Percentiles rank a stretch among this genome's conserved stretches.
phyloP scores from a whole-genome alignment of 1,139 yeast genomes.

The Debaryomycetaceae sp. region DNA sequence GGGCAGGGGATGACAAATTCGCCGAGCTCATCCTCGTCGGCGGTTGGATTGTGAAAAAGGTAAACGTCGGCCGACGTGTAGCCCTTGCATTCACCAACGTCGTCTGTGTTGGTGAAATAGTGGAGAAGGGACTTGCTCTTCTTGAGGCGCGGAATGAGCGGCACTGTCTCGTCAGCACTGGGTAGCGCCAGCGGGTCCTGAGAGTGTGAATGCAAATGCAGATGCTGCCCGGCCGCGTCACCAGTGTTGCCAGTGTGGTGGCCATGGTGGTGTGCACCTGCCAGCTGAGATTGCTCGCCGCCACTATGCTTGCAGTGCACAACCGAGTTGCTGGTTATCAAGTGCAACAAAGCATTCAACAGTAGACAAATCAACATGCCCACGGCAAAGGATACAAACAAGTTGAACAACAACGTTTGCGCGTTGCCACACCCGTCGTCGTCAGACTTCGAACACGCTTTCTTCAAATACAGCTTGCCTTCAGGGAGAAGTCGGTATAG shows the following conservation, averaged over 20 bases:
- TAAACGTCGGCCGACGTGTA: constrained; percentile 44
- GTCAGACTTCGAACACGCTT: constrained; percentile 9
- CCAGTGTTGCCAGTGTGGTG: background rate
- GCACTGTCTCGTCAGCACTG: constrained; percentile 11
- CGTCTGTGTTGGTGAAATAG: constrained; percentile 23
- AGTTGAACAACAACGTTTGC: constrained; percentile 24
- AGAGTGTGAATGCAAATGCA: constrained; percentile 2
- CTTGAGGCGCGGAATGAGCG: constrained; percentile 9
- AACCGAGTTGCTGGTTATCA: constrained; percentile 73
- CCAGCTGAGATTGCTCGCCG: constrained; percentile 17
- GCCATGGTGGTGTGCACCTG: background rate
- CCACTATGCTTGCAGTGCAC: constrained; percentile 77
- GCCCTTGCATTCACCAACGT: constrained; percentile 51
- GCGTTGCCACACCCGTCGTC: constrained; percentile 6
- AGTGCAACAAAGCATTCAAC: constrained; percentile 64
- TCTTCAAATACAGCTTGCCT: constrained; percentile 37
- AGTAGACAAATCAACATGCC: constrained; percentile 61
- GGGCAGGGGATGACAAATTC: constrained; percentile 9
- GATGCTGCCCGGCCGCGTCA: background rate
- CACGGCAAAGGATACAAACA: constrained; percentile 47
- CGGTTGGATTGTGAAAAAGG: constrained; percentile 10
- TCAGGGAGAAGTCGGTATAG: constrained; percentile 71
- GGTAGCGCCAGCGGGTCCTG: no score
- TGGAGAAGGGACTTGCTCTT: constrained; percentile 22
- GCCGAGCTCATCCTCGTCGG: constrained; percentile 6